Conservation (phyloP, 1,139 yeast genomes). For the Suhomyces chickasaworum region DNA sequence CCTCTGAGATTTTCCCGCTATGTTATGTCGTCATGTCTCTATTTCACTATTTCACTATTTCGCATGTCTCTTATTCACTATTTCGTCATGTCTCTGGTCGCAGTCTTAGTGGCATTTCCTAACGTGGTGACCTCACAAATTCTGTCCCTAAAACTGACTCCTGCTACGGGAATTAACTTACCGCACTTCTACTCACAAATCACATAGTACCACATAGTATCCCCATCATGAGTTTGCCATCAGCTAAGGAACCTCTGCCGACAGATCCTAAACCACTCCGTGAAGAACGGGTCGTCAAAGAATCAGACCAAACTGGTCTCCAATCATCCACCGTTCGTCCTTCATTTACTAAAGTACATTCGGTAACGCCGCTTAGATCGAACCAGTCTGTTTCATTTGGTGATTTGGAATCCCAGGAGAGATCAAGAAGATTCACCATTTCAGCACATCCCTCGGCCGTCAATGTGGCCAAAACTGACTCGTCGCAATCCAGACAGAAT, state of each 20-base stretch:
- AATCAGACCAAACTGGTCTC: background rate
- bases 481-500: background rate
- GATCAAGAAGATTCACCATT: constrained; percentile 47
- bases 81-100: too few relatives aligned
- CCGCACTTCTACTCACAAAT: background rate
- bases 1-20: too few relatives aligned
- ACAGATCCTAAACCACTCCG: constrained; percentile 3
- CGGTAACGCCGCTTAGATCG: constrained; percentile 15
- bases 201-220: background rate
- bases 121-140: background rate
- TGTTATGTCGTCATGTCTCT: background rate
- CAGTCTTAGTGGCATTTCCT: background rate
- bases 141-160: background rate
- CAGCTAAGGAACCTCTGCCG: constrained; percentile 12
- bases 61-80: too few relatives aligned
- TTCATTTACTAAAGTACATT: constrained; percentile 8
- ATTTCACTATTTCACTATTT: too few relatives aligned
- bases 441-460: constrained; percentile 44
- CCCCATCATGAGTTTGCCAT: constrained; percentile 2
- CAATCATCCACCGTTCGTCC: constrained; percentile 1
- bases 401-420: constrained; percentile 41
- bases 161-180: background rate
- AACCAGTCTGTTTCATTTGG: constrained; percentile 42
- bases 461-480: constrained; percentile 19
- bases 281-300: background rate